Base-by-base conservation (phyloP, 129 eudicot species). In the Logfia minima region DNA sequence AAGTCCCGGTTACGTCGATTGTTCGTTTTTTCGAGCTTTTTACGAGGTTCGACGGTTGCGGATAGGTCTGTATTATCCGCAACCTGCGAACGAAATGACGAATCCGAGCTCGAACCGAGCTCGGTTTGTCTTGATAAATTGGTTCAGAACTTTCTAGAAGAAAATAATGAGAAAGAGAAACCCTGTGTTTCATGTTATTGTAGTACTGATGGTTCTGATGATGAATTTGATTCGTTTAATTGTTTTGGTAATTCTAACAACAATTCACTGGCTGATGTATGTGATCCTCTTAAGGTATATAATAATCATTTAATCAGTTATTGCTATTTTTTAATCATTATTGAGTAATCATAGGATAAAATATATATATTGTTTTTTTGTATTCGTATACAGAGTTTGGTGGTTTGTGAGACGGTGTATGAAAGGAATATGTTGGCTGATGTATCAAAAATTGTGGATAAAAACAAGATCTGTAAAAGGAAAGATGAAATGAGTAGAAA, bases 141-240 rank as follows among this genome's bases (percentile, higher is more conserved):
- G 96, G 98, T 93, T 0, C 87, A 85, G 87, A 93, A 83, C 82
- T 93, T 86, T 69, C 85, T 93, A 14, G 96, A 93, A 26, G 96
- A 93, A 8, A 85, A 81, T 60, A 86, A 85, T 76, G 92, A 88
- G 19, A 89, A 84, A 34, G 70, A 83, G 5, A 59, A 8, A 52
- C 6, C 52, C 77, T 68, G 84, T 89, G 90, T 48, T 48, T 48
- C 55, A 11, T 19, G 63, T 56, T 56, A 55, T 68, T 58, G 75
- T 48, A 75, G 70, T 14, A 71, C 71, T 8, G 88, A 75, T 41
- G 84, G 83, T 52, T 86, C 90, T 1, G 96, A 82, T 22, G 96
- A 87, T 31, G 96, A 90, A 21, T 51, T 51, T 8, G 92, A 87
- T 19, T 62, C 82, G 6, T 80, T 78, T 68, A 83, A 79, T 67